Evolutionary conservation across 2,329 filamentous ascomycete genomes (phyloP), one percentile per base, ranked within the genome.

Genomic region (Zopfia rhizophila): DNA sequence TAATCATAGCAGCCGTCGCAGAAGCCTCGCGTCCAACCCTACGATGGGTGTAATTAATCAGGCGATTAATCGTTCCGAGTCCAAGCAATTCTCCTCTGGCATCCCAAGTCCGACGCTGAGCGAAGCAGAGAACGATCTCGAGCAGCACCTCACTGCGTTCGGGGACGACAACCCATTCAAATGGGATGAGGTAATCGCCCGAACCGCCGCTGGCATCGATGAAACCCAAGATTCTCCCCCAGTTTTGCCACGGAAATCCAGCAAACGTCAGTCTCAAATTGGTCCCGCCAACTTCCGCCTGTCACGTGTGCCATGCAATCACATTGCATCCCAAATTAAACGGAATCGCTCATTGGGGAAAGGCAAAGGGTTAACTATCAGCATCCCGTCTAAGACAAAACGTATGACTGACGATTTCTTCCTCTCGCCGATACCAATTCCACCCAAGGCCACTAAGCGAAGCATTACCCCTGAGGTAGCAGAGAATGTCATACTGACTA

Each of bases 401-500:
- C 55, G 51, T 6, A 48, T 60, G 39, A 56, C 45, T 3, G 61
- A 63, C 16, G 53, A 61, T 25, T 56, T 63, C 17, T 45, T 53
- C 3, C 43, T 58, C 14, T 56, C 63, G 3, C 58, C 63, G 5
- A 38, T 59, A 13, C 48, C 61, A 1, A 48, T 56, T 6, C 47
- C 54, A 3, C 44, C 57, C 3, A 58, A 56, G 27, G 24, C 37
- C 13, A 33, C 38, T 28, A 58, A 65, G 29, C 63, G 61, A 27
- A 53, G 49, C 18, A 78, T 80, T 46, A 73, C 77, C 4, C 59
- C 66, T 12, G 58, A 64, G 8, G 66, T 75, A 17, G 78, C 80
- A 3, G 77, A 82, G 49, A 58, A 69, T n/a, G 73, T 84, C 3
- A 72, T 84, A 12, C 60, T 81, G 13, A 59, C 63, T n/a, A 82